A percentile compares a stretch with the other conserved stretches of the same genome.
phyloP scores from a whole-genome alignment of 805 yeast species.

The Sungouiozyma intestinalis region DNA sequence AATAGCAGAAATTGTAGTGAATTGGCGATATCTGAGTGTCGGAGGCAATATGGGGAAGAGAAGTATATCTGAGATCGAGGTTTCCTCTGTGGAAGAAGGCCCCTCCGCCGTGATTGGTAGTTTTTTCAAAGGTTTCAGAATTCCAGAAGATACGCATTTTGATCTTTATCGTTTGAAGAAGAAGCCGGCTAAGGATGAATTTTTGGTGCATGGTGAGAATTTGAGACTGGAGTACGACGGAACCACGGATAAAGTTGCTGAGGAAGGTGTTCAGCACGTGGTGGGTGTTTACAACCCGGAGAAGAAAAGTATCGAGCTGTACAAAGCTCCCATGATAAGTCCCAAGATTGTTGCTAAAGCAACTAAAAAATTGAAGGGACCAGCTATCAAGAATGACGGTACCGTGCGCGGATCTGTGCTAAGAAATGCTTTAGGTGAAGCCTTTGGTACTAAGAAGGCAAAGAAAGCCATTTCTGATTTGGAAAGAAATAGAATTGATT shows the following conservation, averaged over 20 bases:
- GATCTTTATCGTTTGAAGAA: conserved; percentile 44
- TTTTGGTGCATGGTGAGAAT: conserved; percentile 68
- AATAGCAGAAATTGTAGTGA: not conserved
- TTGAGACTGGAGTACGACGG: conserved; percentile 69
- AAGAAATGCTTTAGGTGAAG: conserved; percentile 83
- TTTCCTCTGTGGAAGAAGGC: conserved; percentile 34
- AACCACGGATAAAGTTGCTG: conserved; percentile 29
- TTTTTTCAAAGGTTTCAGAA: conserved; percentile 68
- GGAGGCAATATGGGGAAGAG: conserved; percentile 5
- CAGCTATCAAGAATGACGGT: conserved; percentile 47
- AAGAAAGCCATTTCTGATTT: conserved; percentile 76
- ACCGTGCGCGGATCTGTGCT: conserved; percentile 41
- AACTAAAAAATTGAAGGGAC: conserved; percentile 47
- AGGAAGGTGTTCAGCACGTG: conserved; percentile 40
- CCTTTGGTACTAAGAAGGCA: conserved; percentile 95
- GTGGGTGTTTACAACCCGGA: conserved; percentile 70
- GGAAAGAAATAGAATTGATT: conserved; percentile 78
- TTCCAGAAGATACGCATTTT: conserved; percentile 50
- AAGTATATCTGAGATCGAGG: conserved; percentile 11
- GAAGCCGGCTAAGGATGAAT: conserved; percentile 24
- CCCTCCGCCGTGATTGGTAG: conserved; percentile 50
- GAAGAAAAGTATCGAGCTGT: conserved; percentile 53
- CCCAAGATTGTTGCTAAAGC: conserved; percentile 55
- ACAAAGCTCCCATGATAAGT: conserved; percentile 51
- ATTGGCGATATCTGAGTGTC: not conserved